Evolutionary conservation across 2,329 filamentous ascomycete genomes (phyloP).

Genomic region (Ambrosiella cleistominuta): DNA sequence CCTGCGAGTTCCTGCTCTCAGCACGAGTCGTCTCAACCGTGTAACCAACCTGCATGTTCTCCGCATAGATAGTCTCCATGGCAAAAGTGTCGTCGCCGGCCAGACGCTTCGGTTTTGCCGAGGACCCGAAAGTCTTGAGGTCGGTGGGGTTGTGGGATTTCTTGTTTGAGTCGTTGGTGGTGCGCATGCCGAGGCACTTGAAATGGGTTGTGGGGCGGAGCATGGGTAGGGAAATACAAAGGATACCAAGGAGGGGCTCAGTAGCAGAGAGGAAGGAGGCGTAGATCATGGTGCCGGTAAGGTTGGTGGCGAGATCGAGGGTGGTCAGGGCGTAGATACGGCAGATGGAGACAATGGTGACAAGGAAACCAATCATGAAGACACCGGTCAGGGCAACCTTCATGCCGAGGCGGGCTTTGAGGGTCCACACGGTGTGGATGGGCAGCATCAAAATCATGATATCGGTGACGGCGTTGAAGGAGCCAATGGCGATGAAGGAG

Average conservation of each 20-base stretch:
- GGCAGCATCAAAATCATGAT: conserved; percentile 23
- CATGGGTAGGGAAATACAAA: conserved; percentile 16
- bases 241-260: conserved; percentile 15
- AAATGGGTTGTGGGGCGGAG: conserved; percentile 14
- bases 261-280: conserved; percentile 16
- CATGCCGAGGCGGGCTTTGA: conserved; percentile 19
- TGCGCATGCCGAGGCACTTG: conserved; percentile 7
- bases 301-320: conserved; percentile 15
- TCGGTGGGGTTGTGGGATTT: conserved; percentile 1
- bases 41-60: conserved; percentile 12
- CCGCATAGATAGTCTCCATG: conserved; percentile 11
- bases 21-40: conserved; percentile 7
- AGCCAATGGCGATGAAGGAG: conserved; percentile 24
- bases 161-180: conserved; percentile 5
- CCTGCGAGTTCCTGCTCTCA: conserved; percentile 9
- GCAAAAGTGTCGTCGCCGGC: conserved; percentile 6
- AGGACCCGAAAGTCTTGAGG: conserved; percentile 10
- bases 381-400: conserved; percentile 18
- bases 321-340: conserved; percentile 16
- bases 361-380: conserved; percentile 18
- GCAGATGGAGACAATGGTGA: conserved; percentile 16
- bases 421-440: conserved; percentile 21
- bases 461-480: conserved; percentile 24
- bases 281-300: conserved; percentile 16
- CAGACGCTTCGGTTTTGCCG: conserved; percentile 6